phyloP scores from a whole-genome alignment of 352 stramenopile species.

The Phytophthora fragariae region DNA sequence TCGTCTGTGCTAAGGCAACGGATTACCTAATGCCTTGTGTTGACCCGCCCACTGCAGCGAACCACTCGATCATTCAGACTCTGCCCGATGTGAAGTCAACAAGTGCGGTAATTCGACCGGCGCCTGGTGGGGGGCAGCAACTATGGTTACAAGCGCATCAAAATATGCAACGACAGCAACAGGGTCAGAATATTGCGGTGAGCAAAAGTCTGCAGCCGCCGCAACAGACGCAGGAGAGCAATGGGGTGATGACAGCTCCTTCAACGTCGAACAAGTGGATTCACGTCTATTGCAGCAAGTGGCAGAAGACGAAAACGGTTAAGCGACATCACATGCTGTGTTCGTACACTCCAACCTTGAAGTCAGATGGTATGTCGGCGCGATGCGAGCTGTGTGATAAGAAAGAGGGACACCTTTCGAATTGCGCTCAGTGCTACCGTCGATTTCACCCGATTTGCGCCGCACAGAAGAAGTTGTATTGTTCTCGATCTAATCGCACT shows the following conservation, averaged over 20 bases:
- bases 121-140: slow-evolving; percentile 36
- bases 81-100: slow-evolving; percentile 9
- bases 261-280: slow-evolving; percentile 64
- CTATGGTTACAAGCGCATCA: slow-evolving; percentile 43
- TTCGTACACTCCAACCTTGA: slow-evolving; percentile 42
- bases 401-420: slow-evolving; percentile 55
- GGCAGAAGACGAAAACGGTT: slow-evolving; percentile 73
- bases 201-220: slow-evolving; percentile 13
- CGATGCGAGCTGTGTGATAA: slow-evolving; percentile 70
- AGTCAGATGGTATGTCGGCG: slow-evolving; percentile 30
- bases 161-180: slow-evolving; percentile 36
- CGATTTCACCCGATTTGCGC: slow-evolving; percentile 82
- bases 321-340: slow-evolving; percentile 74
- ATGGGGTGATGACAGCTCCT: slow-evolving; percentile 9
- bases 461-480: slow-evolving; percentile 68
- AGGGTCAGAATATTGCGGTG: slow-evolving; percentile 5
- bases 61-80: slow-evolving; percentile 20
- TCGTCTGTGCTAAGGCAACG: slow-evolving; percentile 69
- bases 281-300: slow-evolving; percentile 82
- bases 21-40: slow-evolving; percentile 88
- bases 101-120: slow-evolving; percentile 25
- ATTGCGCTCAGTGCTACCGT: slow-evolving; percentile 67
- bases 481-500: slow-evolving; percentile 60
- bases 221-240: slow-evolving; percentile 16
- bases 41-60: slow-evolving; percentile 17